phyloP scores from a whole-genome alignment of 176 grass and related monocot genomes.

The Stipa capillata region DNA sequence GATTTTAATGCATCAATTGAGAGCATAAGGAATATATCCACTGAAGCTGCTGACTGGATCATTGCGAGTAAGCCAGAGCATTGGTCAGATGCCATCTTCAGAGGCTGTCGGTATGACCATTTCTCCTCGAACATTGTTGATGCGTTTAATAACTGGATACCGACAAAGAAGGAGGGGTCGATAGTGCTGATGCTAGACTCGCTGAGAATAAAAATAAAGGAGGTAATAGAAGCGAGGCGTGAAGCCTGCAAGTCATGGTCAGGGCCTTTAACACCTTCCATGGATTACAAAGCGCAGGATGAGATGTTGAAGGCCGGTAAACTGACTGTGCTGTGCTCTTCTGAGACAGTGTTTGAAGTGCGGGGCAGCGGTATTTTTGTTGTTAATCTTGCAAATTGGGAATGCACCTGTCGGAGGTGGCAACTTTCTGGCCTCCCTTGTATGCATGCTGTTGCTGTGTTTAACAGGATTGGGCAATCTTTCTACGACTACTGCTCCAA shows the following conservation, averaged over 20 bases:
- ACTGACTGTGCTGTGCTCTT: slow-evolving; percentile 79
- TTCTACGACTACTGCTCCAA: slow-evolving; percentile 78
- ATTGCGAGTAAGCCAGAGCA: slow-evolving; percentile 87
- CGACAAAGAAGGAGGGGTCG: slow-evolving; percentile 75
- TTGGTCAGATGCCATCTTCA: slow-evolving; percentile 95
- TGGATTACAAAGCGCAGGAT: slow-evolving; percentile 74
- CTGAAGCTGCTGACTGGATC: slow-evolving; percentile 86
- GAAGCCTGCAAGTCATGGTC: slow-evolving; percentile 56
- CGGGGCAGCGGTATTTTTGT: slow-evolving; percentile 76
- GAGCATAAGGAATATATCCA: slow-evolving; percentile 79
- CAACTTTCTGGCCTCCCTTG: slow-evolving; percentile 87
- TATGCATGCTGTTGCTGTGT: slow-evolving; percentile 85
- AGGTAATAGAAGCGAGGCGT: slow-evolving; percentile 61
- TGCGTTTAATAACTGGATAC: slow-evolving; percentile 93
- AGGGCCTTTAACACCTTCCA: slow-evolving; percentile 73
- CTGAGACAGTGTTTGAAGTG: slow-evolving; percentile 94
- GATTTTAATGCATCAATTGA: slow-evolving; percentile 91
- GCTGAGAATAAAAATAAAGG: slow-evolving; percentile 62
- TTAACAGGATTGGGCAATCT: slow-evolving; percentile 53
- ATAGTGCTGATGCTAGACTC: slow-evolving; percentile 79
- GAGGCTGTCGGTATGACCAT: slow-evolving; percentile 82
- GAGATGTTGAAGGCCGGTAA: slow-evolving; percentile 65
- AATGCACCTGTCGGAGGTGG: slow-evolving; percentile 93
- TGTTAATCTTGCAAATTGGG: slow-evolving; percentile 76
- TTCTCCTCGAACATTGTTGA: slow-evolving; percentile 88